Conservation (phyloP, 2,329 filamentous ascomycete species). For the Celoporthe dispersa region DNA sequence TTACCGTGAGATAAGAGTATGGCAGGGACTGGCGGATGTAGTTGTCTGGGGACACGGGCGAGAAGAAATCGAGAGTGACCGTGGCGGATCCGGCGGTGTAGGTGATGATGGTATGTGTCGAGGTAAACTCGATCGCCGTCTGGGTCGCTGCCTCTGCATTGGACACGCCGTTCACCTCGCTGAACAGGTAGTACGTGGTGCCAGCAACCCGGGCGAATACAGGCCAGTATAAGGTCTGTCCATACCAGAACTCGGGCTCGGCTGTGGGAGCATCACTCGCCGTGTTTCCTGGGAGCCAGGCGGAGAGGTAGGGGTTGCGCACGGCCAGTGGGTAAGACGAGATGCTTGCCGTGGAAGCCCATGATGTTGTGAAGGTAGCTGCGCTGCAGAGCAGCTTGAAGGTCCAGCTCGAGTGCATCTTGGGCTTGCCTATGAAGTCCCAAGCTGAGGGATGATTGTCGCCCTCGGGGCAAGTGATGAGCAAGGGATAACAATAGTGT, state of each 20-base stretch:
- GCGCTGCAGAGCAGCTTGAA: slow-evolving; percentile 3
- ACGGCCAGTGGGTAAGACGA: slow-evolving; percentile 35
- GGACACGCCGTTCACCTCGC: slow-evolving; percentile 32
- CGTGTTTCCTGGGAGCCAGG: slow-evolving; percentile 40
- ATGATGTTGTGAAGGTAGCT: not conserved
- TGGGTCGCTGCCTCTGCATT: slow-evolving; percentile 31
- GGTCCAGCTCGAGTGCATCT: not conserved
- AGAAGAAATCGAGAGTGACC: slow-evolving; percentile 42
- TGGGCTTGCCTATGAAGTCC: not conserved
- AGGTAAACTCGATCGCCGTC: slow-evolving; percentile 36
- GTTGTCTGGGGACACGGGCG: slow-evolving; percentile 39
- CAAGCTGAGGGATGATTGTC: not conserved
- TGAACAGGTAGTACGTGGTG: slow-evolving; percentile 39
- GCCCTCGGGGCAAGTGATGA: not conserved
- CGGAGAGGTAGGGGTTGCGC: slow-evolving; percentile 39
- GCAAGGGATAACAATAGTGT: not conserved
- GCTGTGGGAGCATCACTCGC: slow-evolving; percentile 34
- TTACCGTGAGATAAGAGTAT: slow-evolving; percentile 40
- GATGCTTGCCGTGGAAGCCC: slow-evolving; percentile 15
- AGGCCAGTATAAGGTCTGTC: slow-evolving; percentile 39
- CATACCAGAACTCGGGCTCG: slow-evolving; percentile 40
- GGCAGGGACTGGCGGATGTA: slow-evolving; percentile 41
- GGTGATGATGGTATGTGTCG: slow-evolving; percentile 38
- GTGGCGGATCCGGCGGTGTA: slow-evolving; percentile 34
- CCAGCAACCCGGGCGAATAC: slow-evolving; percentile 39